Base-by-base conservation (phyloP, 495 filamentous ascomycete genomes). In the Penicillium canescens region DNA sequence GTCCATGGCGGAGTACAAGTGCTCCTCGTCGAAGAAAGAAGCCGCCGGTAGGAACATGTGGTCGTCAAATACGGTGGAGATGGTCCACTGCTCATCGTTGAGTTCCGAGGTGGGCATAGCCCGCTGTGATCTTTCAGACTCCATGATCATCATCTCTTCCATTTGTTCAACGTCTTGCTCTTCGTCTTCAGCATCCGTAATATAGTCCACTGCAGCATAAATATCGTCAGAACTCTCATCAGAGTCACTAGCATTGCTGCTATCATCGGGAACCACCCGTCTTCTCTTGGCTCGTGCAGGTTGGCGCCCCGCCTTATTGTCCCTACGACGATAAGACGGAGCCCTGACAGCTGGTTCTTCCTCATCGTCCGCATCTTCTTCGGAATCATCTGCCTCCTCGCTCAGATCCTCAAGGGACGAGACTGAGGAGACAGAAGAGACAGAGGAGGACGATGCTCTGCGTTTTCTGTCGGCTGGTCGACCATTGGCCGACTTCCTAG, bases 161-260 rank as follows among this genome's bases (percentile, higher is more conserved):
- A 82, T 74, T 70, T 84, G 81, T 59, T 85, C 79, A 23, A 91
- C 78, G 73, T 86, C 82, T 62, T 84, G 79, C 58, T 91, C 87
- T 67, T 90, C 87, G 45, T 89, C 86, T 55, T 90, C 87, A 8
- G 80, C 86, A 42, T 92, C 89, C 50, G 82, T 87, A 54, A 95
- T 87, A 35, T 89, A 82, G 57, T 92, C 86, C 33, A 93, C 85
- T 14, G 78, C 89, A 12, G 86, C 86, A 65, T 92, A 90, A 35
- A 82, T 79, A 61, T 88, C 86, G 57, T 91, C 87, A 35, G 75
- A 77, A 57, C 67, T 71, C 11, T 75, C 71, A 28, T 70, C 67
- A 11, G 66, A 61, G 46, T 71, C 70, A 24, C 62, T 64, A 23
- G 50, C 61, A 43, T 68, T 62, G 46, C 72, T 75, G 46, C 67